These are phyloP conservation scores for Annona squamosa DNA, from an alignment of 164 flowering plant species.

Conservation along the genomic window DNA sequence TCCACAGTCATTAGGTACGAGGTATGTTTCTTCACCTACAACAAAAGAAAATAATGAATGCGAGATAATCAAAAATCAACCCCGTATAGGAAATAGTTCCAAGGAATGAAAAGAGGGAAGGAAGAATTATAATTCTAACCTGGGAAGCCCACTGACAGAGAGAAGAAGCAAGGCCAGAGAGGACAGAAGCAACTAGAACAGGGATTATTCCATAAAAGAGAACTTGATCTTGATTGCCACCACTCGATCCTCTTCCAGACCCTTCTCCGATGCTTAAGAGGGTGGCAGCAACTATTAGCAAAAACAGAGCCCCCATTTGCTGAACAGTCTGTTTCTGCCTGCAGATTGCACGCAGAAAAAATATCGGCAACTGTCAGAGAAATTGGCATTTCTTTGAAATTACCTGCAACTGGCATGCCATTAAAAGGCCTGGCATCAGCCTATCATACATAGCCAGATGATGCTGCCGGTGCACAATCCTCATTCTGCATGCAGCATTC, in stretches of 20 bases:
- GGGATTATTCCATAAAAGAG: slow-evolving; percentile 87
- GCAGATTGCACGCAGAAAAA: slow-evolving; percentile 14
- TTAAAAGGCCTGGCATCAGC: slow-evolving; percentile 11
- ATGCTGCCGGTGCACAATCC: too few relatives aligned
- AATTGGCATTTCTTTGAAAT: slow-evolving; percentile 4
- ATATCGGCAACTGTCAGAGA: slow-evolving; percentile 11
- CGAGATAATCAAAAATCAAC: neutral
- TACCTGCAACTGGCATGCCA: slow-evolving; percentile 9
- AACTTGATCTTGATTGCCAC: slow-evolving; percentile 46
- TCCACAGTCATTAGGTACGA: slow-evolving; percentile 96
- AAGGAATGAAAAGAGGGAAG: neutral
- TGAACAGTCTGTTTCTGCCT: slow-evolving; percentile 87
- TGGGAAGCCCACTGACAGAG: slow-evolving; percentile 99
- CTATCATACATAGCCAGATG: neutral
- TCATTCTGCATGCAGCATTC: too few relatives aligned
- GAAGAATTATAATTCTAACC: slow-evolving; percentile 32
- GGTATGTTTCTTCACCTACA: slow-evolving; percentile 85
- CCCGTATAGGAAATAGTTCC: neutral
- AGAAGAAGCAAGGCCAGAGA: slow-evolving; percentile 93
- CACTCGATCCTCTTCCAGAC: slow-evolving; percentile 57
- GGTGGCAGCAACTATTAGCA: slow-evolving; percentile 84
- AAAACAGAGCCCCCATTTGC: slow-evolving; percentile 83
- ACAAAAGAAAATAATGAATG: neutral
- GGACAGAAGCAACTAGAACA: slow-evolving; percentile 92
- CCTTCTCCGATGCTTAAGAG: slow-evolving; percentile 96